phyloP scores from a whole-genome alignment of 2,329 filamentous ascomycete genomes.

The Chrysoporthe austroafricana region DNA sequence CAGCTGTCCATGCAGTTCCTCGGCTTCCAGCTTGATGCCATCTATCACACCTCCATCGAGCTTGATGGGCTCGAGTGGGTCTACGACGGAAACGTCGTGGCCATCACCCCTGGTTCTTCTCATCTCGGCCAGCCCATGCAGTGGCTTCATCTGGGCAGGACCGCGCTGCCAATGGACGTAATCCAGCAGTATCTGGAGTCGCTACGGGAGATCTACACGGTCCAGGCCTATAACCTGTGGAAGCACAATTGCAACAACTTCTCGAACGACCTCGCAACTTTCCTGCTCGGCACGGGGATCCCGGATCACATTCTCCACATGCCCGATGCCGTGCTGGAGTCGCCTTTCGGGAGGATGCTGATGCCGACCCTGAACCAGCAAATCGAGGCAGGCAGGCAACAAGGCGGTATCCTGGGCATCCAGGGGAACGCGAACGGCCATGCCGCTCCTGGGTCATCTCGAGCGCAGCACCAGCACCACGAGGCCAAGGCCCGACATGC shows the following conservation, averaged over 20 bases:
- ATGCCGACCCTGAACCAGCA: constrained; percentile 67
- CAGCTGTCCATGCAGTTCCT: constrained; percentile 58
- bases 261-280: constrained; percentile 88
- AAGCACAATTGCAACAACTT: constrained; percentile 98
- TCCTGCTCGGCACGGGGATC: constrained; percentile 85
- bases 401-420: constrained; percentile 57
- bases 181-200: constrained; percentile 88
- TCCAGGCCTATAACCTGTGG: constrained; percentile 84
- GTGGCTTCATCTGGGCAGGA: constrained; percentile 73
- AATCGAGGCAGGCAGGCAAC: constrained; percentile 50
- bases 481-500: constrained; percentile 63
- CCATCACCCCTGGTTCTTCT: constrained; percentile 77
- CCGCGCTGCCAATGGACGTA: constrained; percentile 77
- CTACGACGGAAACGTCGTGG: constrained; percentile 86
- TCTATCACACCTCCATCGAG: constrained; percentile 93
- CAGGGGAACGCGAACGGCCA: constrained; percentile 43
- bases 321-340: constrained; percentile 81
- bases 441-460: constrained; percentile 30
- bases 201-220: constrained; percentile 78
- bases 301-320: constrained; percentile 85
- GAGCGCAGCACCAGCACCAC: constrained; percentile 32
- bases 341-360: constrained; percentile 87
- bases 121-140: constrained; percentile 87
- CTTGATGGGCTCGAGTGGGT: constrained; percentile 85
- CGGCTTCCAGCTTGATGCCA: constrained; percentile 75